These are phyloP conservation scores for Haplosporangium sp. DNA, from an alignment of 371 early-diverging fungal genomes.

Conservation along the genomic window DNA sequence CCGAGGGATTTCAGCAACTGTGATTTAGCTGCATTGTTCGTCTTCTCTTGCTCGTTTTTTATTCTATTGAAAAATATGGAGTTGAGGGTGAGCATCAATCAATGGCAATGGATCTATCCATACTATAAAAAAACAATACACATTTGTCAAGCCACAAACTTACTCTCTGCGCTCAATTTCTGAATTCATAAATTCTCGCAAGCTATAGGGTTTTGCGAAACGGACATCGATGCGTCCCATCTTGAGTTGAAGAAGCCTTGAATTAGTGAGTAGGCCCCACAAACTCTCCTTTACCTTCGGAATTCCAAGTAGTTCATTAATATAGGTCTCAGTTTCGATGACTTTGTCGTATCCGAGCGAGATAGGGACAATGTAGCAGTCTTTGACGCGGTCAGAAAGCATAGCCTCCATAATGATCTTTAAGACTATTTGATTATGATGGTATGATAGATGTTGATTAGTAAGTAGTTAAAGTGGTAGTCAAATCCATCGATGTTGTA, in stretches of 20 bases:
- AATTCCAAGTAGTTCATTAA: constrained; percentile 84
- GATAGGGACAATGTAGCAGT: constrained; percentile 86
- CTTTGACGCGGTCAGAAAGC: constrained; percentile 68
- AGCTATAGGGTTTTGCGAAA: constrained; percentile 82
- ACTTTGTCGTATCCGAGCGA: constrained; percentile 91
- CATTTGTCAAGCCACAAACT: background rate
- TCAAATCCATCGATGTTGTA: too few species aligned
- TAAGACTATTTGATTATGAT: constrained; percentile 60
- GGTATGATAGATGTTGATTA: too few species aligned
- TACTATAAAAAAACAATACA: too few species aligned
- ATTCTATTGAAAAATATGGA: constrained; percentile 22
- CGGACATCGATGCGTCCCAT: constrained; percentile 86
- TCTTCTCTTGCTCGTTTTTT: constrained; percentile 26
- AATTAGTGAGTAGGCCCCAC: constrained; percentile 71
- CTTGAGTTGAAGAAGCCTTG: constrained; percentile 73
- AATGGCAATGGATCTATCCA: background rate
- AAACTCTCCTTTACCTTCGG: constrained; percentile 89
- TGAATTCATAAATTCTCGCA: constrained; percentile 75
- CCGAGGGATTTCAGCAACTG: constrained; percentile 47
- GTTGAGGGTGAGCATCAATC: constrained; percentile 48
- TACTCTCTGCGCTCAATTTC: constrained; percentile 67
- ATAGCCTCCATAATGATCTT: constrained; percentile 85
- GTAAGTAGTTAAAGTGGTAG: too few species aligned
- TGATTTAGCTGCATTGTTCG: constrained; percentile 27
- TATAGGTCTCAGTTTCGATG: constrained; percentile 86